These are phyloP conservation scores for Tetramitus jugosus DNA, from an alignment of 208 protist species.

Conservation along the genomic window DNA sequence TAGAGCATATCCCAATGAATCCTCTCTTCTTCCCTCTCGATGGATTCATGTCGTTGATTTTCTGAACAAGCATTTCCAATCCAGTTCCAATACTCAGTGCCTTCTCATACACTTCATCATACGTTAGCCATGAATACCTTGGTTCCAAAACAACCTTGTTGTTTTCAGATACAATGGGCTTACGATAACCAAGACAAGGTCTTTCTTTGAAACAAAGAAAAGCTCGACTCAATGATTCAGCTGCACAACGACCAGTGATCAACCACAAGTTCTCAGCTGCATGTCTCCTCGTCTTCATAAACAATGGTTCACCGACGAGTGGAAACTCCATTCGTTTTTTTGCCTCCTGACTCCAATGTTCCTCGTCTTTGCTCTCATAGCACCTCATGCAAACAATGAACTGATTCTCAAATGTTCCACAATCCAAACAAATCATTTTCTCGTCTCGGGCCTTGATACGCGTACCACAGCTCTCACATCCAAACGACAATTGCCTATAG, in stretches of 20 bases:
- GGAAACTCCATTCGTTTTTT: background rate
- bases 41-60: background rate
- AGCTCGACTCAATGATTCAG: background rate
- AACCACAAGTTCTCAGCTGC: background rate
- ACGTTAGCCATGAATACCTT: background rate
- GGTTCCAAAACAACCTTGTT: background rate
- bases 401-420: background rate
- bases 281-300: background rate
- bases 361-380: background rate
- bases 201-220: background rate
- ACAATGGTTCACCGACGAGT: background rate
- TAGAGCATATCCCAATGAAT: constrained; percentile 10
- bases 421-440: background rate
- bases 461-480: background rate
- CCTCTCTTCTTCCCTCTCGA: background rate
- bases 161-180: background rate
- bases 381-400: background rate
- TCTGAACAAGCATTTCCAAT: too few relatives aligned
- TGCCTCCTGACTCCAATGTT: background rate
- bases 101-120: background rate
- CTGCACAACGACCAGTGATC: background rate
- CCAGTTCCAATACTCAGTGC: background rate
- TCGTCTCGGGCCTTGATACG: background rate
- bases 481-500: background rate
- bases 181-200: constrained; percentile 1